Conservation (phyloP, 441 rosid genomes). For the Euphorbia celastroides region DNA sequence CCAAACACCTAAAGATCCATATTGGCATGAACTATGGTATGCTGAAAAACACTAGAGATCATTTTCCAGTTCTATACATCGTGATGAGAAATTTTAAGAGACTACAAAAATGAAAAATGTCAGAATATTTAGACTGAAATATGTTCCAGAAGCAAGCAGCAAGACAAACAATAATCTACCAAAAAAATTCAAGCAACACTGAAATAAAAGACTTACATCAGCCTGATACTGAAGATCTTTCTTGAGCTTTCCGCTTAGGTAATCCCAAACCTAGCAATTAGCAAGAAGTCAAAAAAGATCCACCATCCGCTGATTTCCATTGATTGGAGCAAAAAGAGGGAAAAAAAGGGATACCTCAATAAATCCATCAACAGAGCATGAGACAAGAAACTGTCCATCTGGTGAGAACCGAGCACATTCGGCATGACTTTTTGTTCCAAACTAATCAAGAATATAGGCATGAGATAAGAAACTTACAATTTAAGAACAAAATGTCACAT, state of each 20-base stretch:
- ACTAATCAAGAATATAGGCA: conserved; percentile 7
- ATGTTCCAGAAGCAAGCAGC: not conserved
- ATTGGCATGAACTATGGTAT: too few relatives aligned
- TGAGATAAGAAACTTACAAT: not conserved
- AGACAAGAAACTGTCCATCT: conserved; percentile 98
- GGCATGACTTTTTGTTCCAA: conserved; percentile 90
- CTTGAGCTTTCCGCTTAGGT: conserved; percentile 95
- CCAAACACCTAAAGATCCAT: too few relatives aligned
- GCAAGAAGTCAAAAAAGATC: conserved; percentile 19
- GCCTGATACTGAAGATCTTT: conserved; percentile 99
- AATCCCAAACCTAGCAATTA: conserved; percentile 86
- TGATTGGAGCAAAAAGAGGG: not conserved
- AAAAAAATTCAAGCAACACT: conserved; percentile 5
- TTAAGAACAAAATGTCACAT: conserved; percentile 3
- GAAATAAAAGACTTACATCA: conserved; percentile 50
- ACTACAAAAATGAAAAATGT: not conserved
- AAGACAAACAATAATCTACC: too few relatives aligned
- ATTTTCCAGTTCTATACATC: not conserved
- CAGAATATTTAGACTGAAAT: too few relatives aligned
- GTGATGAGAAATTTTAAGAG: not conserved
- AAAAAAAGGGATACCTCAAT: conserved; percentile 55
- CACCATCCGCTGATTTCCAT: conserved; percentile 16
- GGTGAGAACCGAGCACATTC: conserved; percentile 56
- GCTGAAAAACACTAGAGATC: not conserved
- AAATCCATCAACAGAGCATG: conserved; percentile 97